phyloP scores from a whole-genome alignment of 73 alveolate species.

The Paramecium bursaria region DNA sequence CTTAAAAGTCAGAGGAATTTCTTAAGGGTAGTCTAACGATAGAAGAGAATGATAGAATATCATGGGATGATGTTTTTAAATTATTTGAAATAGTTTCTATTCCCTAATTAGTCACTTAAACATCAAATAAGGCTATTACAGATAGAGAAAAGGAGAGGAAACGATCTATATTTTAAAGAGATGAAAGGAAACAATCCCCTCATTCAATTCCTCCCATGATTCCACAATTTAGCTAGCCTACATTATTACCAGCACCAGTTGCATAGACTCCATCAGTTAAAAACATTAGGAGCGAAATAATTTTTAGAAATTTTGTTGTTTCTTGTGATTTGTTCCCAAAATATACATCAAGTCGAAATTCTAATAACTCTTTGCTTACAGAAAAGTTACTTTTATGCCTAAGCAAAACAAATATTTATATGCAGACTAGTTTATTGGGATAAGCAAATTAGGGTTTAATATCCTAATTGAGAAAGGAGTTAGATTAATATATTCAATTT shows the following conservation, averaged over 20 bases:
- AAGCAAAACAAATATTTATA: conserved; percentile 34
- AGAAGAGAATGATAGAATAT: conserved; percentile 68
- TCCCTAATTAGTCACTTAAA: too few species aligned
- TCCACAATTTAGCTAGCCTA: not conserved
- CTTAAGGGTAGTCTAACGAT: conserved; percentile 52
- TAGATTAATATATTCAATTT: conserved; percentile 19
- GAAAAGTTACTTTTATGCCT: conserved; percentile 43
- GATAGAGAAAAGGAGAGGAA: conserved; percentile 21
- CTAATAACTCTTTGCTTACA: not conserved
- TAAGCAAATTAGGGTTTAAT: conserved; percentile 16
- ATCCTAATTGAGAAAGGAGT: conserved; percentile 19
- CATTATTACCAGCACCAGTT: not conserved
- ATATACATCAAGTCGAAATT: not conserved
- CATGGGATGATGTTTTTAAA: conserved; percentile 69
- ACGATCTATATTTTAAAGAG: conserved; percentile 26
- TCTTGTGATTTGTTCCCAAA: not conserved
- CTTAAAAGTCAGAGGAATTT: conserved; percentile 52
- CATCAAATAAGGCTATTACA: too few species aligned
- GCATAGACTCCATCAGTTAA: conserved; percentile 15
- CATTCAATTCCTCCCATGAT: conserved; percentile 22
- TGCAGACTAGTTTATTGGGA: conserved; percentile 11
- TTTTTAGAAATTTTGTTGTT: conserved; percentile 36
- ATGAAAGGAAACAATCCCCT: too few species aligned
- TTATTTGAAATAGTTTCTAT: too few species aligned
- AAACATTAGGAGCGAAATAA: conserved; percentile 30